Conservation (phyloP, 352 stramenopile genomes). For the Globisporangium camurandrum region DNA sequence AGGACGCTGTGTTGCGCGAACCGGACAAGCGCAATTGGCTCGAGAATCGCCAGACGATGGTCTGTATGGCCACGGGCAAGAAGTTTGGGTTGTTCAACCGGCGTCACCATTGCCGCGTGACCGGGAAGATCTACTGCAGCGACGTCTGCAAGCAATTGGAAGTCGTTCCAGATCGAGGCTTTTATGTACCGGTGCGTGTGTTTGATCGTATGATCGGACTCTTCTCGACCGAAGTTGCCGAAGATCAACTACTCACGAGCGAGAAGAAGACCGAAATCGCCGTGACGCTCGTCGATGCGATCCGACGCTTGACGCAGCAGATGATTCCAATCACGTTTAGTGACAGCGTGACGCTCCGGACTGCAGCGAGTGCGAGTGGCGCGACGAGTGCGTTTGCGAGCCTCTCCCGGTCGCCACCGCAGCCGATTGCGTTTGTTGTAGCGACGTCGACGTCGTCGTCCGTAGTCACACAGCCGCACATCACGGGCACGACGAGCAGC, state of each 20-base stretch:
- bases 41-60: slow-evolving; percentile 77
- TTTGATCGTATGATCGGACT: slow-evolving; percentile 70
- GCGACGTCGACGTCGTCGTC: slow-evolving; percentile 6
- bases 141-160: slow-evolving; percentile 76
- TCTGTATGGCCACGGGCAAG: slow-evolving; percentile 80
- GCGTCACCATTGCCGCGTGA: slow-evolving; percentile 83
- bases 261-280: slow-evolving; percentile 87
- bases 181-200: slow-evolving; percentile 73
- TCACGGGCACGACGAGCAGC: slow-evolving; percentile 34
- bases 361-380: slow-evolving; percentile 18
- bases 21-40: slow-evolving; percentile 79
- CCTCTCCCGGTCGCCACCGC: slow-evolving; percentile 46
- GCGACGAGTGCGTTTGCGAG: too few species aligned
- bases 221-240: slow-evolving; percentile 77
- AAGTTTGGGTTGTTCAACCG: slow-evolving; percentile 87
- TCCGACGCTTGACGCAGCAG: slow-evolving; percentile 35
- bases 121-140: slow-evolving; percentile 81
- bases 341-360: slow-evolving; percentile 49
- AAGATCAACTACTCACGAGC: slow-evolving; percentile 70
- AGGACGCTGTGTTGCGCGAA: slow-evolving; percentile 41
- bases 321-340: slow-evolving; percentile 71
- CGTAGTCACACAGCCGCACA: slow-evolving; percentile 15
- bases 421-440: slow-evolving; percentile 62
- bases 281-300: slow-evolving; percentile 76
- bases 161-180: slow-evolving; percentile 72